These are phyloP conservation scores for Lactarius evosmus DNA, from an alignment of 768 basidiomycete species.

Conservation along the genomic window DNA sequence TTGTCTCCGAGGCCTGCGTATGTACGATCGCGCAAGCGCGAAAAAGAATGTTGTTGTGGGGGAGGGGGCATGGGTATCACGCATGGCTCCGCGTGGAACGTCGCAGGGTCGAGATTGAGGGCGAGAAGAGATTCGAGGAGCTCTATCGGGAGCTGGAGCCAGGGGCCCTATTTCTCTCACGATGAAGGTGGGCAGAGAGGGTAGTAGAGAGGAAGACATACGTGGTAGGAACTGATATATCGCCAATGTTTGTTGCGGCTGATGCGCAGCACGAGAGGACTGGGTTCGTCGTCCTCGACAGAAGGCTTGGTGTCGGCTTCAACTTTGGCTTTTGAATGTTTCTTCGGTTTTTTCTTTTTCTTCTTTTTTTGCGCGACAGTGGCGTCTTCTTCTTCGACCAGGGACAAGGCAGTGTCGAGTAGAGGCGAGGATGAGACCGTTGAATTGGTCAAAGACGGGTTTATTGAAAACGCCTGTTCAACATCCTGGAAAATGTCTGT, in stretches of 20 bases:
- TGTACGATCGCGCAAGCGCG: constrained; percentile 43
- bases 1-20: constrained; percentile 43
- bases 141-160: constrained; percentile 87
- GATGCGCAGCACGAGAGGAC: constrained; percentile 73
- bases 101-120: constrained; percentile 73
- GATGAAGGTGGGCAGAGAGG: neutral
- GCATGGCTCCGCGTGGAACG: constrained; percentile 49
- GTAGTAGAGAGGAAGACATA: constrained; percentile 40
- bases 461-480: constrained; percentile 4
- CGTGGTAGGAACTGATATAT: constrained; percentile 89
- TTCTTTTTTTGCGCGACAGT: constrained; percentile 55
- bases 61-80: constrained; percentile 40
- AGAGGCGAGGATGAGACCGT: constrained; percentile 29
- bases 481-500: neutral
- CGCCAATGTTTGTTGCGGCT: constrained; percentile 94
- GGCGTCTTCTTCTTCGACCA: constrained; percentile 28
- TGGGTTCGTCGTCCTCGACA: constrained; percentile 42
- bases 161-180: constrained; percentile 62
- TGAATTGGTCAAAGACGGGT: constrained; percentile 1
- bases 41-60: constrained; percentile 28
- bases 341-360: constrained; percentile 64
- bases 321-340: constrained; percentile 63
- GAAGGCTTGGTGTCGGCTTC: constrained; percentile 40
- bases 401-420: constrained; percentile 28
- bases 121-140: constrained; percentile 76